A percentile compares a stretch with the other conserved stretches of the same genome.
phyloP scores from a whole-genome alignment of 2,329 filamentous ascomycete genomes.

The Orbilia quercus region DNA sequence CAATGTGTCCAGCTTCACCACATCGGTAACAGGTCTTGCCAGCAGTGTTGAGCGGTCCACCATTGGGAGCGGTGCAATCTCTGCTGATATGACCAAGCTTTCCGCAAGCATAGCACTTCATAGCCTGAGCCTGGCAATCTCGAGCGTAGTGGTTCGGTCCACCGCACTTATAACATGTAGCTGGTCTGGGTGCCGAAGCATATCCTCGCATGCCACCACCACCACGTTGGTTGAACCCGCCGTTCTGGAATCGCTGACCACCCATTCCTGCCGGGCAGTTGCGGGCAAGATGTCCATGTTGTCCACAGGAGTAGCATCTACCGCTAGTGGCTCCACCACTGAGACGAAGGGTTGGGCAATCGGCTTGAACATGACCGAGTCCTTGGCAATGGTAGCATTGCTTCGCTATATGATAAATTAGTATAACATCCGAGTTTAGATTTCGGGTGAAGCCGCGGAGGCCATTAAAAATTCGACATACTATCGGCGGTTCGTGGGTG shows the following conservation, averaged over 20 bases:
- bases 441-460: conserved; percentile 21
- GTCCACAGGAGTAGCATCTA: conserved; percentile 96
- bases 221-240: conserved; percentile 72
- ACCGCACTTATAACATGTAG: conserved; percentile 79
- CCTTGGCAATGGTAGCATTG: conserved; percentile 99
- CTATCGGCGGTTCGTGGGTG: conserved; percentile 94
- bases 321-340: conserved; percentile 82
- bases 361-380: conserved; percentile 96
- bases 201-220: conserved; percentile 80
- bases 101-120: conserved; percentile 98
- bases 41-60: conserved; percentile 91
- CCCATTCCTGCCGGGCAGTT: conserved; percentile 70
- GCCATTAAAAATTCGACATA: conserved; percentile 62
- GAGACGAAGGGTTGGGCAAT: conserved; percentile 95
- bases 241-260: conserved; percentile 69
- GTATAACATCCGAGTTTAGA: conserved; percentile 17
- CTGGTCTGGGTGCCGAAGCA: conserved; percentile 74
- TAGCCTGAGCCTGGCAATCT: conserved; percentile 96
- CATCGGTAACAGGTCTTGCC: conserved; percentile 99
- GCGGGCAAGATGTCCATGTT: conserved; percentile 80
- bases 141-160: conserved; percentile 98
- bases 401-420: conserved; percentile 74
- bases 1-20: conserved; percentile 84
- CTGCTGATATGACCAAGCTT: conserved; percentile 74
- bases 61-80: conserved; percentile 97